Conservation (phyloP, 2,329 filamentous ascomycete genomes). For the Rutstroemia sp. region DNA sequence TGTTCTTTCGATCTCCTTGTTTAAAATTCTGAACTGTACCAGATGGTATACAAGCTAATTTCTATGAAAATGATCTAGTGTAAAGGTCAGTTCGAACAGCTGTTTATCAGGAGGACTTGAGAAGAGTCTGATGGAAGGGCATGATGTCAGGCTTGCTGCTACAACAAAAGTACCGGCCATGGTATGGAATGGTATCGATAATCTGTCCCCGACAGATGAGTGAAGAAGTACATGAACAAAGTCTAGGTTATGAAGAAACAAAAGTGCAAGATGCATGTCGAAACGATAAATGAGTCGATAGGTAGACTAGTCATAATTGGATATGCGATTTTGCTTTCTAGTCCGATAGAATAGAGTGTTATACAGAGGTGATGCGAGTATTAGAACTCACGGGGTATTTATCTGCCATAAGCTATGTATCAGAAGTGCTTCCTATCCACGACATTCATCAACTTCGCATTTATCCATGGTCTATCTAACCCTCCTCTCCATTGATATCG, state of each 20-base stretch:
- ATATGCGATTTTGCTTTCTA: too few relatives aligned
- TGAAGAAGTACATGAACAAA: background rate
- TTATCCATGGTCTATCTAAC: background rate
- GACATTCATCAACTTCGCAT: background rate
- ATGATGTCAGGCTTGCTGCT: too few relatives aligned
- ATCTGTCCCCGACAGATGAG: background rate
- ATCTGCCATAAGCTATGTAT: too few relatives aligned
- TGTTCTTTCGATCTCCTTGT: background rate
- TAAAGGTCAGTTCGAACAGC: background rate
- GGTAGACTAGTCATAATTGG: background rate
- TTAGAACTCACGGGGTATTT: too few relatives aligned
- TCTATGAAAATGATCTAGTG: background rate
- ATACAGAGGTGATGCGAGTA: too few relatives aligned
- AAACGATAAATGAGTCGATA: background rate
- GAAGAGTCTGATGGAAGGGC: too few relatives aligned
- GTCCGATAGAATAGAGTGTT: too few relatives aligned
- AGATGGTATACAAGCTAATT: background rate
- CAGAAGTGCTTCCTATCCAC: too few relatives aligned
- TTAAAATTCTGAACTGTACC: background rate
- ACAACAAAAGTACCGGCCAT: too few relatives aligned
- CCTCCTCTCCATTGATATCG: constrained; percentile 12
- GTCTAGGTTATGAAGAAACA: background rate
- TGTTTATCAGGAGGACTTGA: constrained; percentile 7
- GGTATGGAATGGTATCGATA: too few relatives aligned
- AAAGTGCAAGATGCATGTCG: background rate